These are phyloP conservation scores for Pyrrhoderma noxium DNA, from an alignment of 1,284 basidiomycete genomes.

Conservation along the genomic window DNA sequence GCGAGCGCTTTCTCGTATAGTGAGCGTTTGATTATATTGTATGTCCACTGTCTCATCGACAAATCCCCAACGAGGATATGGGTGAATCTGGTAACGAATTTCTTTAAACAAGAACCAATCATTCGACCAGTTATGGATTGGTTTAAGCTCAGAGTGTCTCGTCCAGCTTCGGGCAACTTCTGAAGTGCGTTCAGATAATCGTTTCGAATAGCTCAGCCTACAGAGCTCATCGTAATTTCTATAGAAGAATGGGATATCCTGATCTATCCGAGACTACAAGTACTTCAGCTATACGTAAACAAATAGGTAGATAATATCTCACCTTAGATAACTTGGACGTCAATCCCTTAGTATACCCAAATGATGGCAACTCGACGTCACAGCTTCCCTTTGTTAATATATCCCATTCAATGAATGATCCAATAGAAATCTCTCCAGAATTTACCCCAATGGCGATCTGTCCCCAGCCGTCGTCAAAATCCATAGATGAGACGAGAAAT, in stretches of 20 bases:
- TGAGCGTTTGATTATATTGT: not conserved
- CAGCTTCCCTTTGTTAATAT: not conserved
- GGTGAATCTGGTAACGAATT: constrained; percentile 1
- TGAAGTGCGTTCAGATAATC: no score
- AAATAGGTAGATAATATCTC: no score
- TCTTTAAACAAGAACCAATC: constrained; percentile 1
- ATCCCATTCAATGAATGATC: not conserved
- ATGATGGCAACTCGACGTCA: not conserved
- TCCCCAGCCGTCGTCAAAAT: constrained; percentile 8
- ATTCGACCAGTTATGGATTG: constrained; percentile 3
- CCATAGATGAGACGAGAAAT: not conserved
- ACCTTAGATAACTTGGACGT: no score
- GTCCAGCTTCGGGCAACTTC: not conserved
- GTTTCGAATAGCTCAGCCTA: not conserved
- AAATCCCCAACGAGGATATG: constrained; percentile 8
- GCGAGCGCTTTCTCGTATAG: not conserved
- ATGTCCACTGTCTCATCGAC: not conserved
- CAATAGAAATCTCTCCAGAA: not conserved
- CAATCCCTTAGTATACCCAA: no score
- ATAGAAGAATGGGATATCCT: constrained; percentile 1
- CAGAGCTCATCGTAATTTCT: not conserved
- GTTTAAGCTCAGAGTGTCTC: not conserved
- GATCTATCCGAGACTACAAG: not conserved
- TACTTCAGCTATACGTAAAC: not conserved
- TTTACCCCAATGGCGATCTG: not conserved